Evolutionary conservation across 169 alveolate species (phyloP).

Genomic region (Plasmodium yoelii): DNA sequence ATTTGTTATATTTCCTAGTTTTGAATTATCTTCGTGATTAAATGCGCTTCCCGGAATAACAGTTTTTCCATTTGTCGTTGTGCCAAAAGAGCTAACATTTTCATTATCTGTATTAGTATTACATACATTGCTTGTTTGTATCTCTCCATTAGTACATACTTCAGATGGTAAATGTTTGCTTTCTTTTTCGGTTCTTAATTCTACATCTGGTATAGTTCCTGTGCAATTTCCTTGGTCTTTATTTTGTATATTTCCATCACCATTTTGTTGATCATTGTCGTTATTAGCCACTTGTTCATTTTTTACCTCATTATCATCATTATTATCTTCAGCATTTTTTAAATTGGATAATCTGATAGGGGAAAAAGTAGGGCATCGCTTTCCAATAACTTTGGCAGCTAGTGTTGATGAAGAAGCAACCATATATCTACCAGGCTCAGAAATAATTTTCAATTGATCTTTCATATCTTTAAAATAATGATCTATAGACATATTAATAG

Average conservation of each 20-base stretch:
- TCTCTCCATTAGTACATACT: background rate
- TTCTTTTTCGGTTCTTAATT: background rate
- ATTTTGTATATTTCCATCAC: background rate
- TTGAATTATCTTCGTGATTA: constrained; percentile 17
- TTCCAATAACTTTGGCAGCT: constrained; percentile 70
- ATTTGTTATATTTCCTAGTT: constrained; percentile 67
- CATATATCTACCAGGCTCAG: constrained; percentile 76
- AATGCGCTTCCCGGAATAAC: background rate
- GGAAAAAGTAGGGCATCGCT: constrained; percentile 53
- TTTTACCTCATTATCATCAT: background rate
- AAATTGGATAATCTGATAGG: constrained; percentile 10
- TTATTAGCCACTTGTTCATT: constrained; percentile 7
- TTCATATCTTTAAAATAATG: constrained; percentile 56
- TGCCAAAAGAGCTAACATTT: background rate
- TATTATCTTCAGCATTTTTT: background rate
- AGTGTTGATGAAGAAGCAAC: constrained; percentile 44
- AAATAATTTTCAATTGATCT: constrained; percentile 22
- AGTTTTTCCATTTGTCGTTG: background rate
- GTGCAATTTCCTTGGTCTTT: background rate
- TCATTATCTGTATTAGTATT: background rate
- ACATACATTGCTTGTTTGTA: too few species aligned
- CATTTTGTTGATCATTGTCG: background rate
- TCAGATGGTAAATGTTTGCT: background rate
- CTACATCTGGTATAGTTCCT: background rate
- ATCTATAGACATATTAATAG: constrained; percentile 67